Conservation (phyloP, 805 yeast species). For the Yamadazyma ubonensis region DNA sequence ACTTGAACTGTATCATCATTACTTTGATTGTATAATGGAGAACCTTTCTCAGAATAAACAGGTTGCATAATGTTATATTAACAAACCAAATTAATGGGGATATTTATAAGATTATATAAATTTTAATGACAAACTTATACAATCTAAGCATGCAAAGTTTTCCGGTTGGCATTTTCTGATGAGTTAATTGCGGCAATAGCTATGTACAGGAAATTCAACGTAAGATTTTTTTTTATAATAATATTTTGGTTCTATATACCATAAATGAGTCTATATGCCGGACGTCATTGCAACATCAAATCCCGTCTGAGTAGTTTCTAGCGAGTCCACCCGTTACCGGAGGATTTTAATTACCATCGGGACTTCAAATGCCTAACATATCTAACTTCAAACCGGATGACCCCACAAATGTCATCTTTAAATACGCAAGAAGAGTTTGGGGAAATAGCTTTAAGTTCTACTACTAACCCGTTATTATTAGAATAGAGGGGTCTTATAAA, state of each 20-base stretch:
- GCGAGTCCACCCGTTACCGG: constrained; percentile 2
- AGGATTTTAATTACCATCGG: background rate
- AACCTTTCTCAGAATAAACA: constrained; percentile 2
- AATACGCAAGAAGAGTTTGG: too few relatives aligned
- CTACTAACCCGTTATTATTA: too few relatives aligned
- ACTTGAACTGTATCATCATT: constrained; percentile 13
- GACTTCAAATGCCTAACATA: background rate
- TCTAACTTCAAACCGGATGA: background rate
- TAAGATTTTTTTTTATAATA: background rate
- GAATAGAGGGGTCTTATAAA: too few relatives aligned
- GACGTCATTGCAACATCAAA: background rate
- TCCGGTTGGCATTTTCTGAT: constrained; percentile 3
- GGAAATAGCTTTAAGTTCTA: too few relatives aligned
- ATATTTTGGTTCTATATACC: background rate
- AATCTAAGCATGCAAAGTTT: background rate
- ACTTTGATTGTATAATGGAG: constrained; percentile 7
- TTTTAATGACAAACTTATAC: background rate
- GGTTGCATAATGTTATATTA: constrained; percentile 8
- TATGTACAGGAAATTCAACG: background rate
- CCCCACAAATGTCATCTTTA: too few relatives aligned
- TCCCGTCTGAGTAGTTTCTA: background rate
- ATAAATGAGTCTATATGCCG: background rate
- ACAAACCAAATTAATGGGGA: background rate
- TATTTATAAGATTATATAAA: background rate
- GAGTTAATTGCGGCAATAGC: constrained; percentile 4